phyloP scores from a whole-genome alignment of 257 asterid species.

The Solanum verrucosum region DNA sequence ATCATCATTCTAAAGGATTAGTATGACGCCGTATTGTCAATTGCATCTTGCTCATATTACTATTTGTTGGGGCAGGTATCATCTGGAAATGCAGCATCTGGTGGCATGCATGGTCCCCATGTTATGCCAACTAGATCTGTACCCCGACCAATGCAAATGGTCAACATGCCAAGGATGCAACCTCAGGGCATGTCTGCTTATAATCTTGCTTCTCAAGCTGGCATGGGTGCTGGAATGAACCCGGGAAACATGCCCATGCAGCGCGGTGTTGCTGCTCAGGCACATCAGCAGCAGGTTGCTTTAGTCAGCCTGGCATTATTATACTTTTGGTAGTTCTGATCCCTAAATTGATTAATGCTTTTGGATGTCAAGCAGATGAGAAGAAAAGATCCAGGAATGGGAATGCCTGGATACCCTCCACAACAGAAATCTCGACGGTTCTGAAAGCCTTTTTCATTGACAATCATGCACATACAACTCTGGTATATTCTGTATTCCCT shows the following conservation, averaged over 20 bases:
- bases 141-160: constrained; percentile 77
- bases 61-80: constrained; percentile 40
- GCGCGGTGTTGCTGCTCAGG: constrained; percentile 78
- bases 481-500: neutral
- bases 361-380: constrained; percentile 47
- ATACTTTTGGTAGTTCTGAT: neutral
- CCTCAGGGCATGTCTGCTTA: constrained; percentile 77
- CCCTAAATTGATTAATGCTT: constrained; percentile 4
- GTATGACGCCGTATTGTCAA: neutral
- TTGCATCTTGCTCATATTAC: neutral
- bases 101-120: constrained; percentile 68
- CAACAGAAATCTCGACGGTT: constrained; percentile 89
- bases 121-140: constrained; percentile 71
- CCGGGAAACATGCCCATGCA: constrained; percentile 81
- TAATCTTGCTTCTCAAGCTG: constrained; percentile 75
- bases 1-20: neutral
- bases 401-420: constrained; percentile 93
- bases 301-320: neutral
- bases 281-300: constrained; percentile 75
- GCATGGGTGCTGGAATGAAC: constrained; percentile 73
- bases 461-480: neutral
- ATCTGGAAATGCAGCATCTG: constrained; percentile 56
- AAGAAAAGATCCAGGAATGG: constrained; percentile 82
- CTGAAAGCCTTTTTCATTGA: constrained; percentile 12
- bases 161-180: constrained; percentile 77